Base-by-base conservation (phyloP, 1,139 yeast genomes). In the Saccharomyces hybrid region DNA sequence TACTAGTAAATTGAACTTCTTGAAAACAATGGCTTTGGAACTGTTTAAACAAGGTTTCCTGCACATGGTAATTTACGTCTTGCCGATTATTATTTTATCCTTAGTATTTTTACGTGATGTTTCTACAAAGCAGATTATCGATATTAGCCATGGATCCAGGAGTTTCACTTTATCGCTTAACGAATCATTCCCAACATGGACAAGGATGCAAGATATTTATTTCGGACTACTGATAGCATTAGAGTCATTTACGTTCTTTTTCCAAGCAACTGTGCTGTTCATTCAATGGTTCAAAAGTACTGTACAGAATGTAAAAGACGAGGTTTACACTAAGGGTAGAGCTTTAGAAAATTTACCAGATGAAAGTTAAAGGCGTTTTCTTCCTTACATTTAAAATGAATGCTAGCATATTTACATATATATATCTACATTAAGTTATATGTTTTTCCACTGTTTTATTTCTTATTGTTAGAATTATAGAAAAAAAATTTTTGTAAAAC, bases 241-340 rank as follows among this genome's bases (percentile, higher is more conserved):
- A 11, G 44, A 38, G n/a, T 38, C 44, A 16, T 38, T 38, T 38
- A 38, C 44, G 25, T 27, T 44, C 13, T 13, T 42, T 13, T n/a
- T 42, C 31, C 38, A 53, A 8, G 32, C 55, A 4, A 46, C 48
- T 13, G 31, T 29, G 27, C 34, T 47, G 5, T 50, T 55, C 9
- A 54, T 52, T 28, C 52, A 54, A 28, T 63, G 65, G 66, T 58
- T 63, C 46, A 57, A 60, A 9, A 52, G 50, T n/a, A 60, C 64
- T 2, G 58, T 60, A 19, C 68, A 67, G 47, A 77, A 77, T 58
- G 83, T 84, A 31, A 83, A 80, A 63, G 81, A 81, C 56, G 84
- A 82, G 60, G 76, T 77, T 58, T 85, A 82, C 61, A 82, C 82
- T 9, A 78, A 77, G 56, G 88, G 87, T 1, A 79, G 83, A 62